Conservation (phyloP, 2,329 filamentous ascomycete species). For the Curvularia lunata region DNA sequence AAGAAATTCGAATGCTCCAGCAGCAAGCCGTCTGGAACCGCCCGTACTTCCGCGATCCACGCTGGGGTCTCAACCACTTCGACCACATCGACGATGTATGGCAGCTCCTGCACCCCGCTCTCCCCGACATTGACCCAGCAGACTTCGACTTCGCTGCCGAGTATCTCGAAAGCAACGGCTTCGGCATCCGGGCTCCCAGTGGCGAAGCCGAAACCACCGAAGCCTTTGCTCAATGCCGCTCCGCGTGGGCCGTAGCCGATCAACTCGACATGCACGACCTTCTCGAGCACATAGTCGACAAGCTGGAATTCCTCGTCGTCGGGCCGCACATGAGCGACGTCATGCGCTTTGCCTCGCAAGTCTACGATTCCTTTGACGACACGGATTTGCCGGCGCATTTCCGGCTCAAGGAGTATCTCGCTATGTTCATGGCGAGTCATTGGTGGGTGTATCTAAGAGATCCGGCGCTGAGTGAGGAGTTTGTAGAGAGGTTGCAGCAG, state of each 20-base stretch:
- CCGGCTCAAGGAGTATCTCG: constrained; percentile 24
- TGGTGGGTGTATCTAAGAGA: constrained; percentile 25
- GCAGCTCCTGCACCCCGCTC: constrained; percentile 24
- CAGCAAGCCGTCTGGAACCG: constrained; percentile 22
- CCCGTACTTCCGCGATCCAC: constrained; percentile 22
- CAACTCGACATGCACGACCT: constrained; percentile 35
- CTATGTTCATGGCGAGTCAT: constrained; percentile 28
- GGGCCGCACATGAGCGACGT: constrained; percentile 16
- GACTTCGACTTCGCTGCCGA: constrained; percentile 37
- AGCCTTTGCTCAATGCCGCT: constrained; percentile 26
- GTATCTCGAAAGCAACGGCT: constrained; percentile 32
- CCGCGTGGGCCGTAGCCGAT: constrained; percentile 33
- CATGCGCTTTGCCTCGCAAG: constrained; percentile 20
- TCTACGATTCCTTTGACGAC: constrained; percentile 19
- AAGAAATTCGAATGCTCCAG: constrained; percentile 18
- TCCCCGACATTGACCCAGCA: constrained; percentile 21
- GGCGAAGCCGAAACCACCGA: constrained; percentile 18
- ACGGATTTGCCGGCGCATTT: background rate
- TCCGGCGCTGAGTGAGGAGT: constrained; percentile 11
- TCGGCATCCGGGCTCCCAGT: constrained; percentile 25
- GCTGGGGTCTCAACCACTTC: constrained; percentile 19
- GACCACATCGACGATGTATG: constrained; percentile 21
- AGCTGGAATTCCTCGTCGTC: constrained; percentile 16
- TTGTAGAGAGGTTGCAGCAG: constrained; percentile 17
- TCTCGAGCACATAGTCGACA: constrained; percentile 32